Evolutionary conservation across 306 rosid genomes (phyloP).

Genomic region (Purshia tridentata): DNA sequence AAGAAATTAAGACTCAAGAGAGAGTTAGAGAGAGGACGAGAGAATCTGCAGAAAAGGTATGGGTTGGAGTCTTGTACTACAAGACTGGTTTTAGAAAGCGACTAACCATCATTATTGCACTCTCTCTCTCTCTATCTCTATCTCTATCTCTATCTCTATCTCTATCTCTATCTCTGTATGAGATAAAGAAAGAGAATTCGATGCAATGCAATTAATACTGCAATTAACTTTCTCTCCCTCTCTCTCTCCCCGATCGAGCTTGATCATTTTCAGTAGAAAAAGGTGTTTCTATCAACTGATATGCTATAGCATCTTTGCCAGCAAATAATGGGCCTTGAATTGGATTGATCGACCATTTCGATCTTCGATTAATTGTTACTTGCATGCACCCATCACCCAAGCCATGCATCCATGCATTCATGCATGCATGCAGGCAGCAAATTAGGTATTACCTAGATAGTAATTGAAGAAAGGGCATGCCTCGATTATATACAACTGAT

Average conservation of each 20-base stretch:
- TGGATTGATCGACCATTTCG: not conserved
- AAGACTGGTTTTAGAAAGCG: slow-evolving; percentile 72
- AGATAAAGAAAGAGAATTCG: slow-evolving; percentile 57
- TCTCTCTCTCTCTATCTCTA: not conserved
- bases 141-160: slow-evolving; percentile 10
- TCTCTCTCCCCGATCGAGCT: slow-evolving; percentile 12
- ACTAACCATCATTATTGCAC: slow-evolving; percentile 54
- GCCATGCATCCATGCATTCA: too few species aligned
- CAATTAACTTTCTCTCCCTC: slow-evolving; percentile 28
- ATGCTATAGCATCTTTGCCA: not conserved
- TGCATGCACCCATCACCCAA: not conserved
- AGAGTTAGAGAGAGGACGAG: slow-evolving; percentile 22
- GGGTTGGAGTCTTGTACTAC: slow-evolving; percentile 73
- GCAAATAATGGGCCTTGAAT: not conserved
- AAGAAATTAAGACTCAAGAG: not conserved
- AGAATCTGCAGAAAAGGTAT: slow-evolving; percentile 73
- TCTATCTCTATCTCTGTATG: slow-evolving; percentile 15
- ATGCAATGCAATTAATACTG: slow-evolving; percentile 54
- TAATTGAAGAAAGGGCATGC: too few species aligned
- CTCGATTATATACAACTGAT: too few species aligned
- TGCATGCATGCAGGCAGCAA: too few species aligned
- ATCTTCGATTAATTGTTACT: not conserved
- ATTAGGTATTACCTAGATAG: too few species aligned
- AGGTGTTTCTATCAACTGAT: not conserved
- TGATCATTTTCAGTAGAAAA: slow-evolving; percentile 6